Percentiles rank a stretch among this genome's conserved stretches.
These are phyloP conservation scores for Musa balbisiana DNA, from an alignment of 202 grass and related monocot species.

Conservation along the genomic window DNA sequence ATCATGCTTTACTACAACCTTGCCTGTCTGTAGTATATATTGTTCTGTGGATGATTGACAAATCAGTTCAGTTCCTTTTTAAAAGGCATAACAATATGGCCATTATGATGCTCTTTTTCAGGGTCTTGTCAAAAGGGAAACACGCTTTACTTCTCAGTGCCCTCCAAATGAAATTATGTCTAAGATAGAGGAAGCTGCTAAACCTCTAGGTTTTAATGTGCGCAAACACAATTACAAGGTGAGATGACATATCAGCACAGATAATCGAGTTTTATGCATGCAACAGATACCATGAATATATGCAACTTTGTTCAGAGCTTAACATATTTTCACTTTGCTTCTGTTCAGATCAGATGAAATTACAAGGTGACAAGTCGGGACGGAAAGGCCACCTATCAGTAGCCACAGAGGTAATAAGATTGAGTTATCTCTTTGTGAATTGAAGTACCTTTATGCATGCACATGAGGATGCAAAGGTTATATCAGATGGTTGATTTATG, in stretches of 20 bases:
- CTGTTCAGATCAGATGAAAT: constrained; percentile 75
- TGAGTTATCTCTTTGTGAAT: background rate
- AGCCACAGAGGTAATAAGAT: constrained; percentile 59
- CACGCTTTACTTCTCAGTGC: constrained; percentile 69
- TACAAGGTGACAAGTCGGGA: constrained; percentile 91
- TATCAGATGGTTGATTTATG: too few species aligned
- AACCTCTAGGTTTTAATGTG: constrained; percentile 93
- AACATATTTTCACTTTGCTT: background rate
- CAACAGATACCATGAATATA: background rate
- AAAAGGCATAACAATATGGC: background rate
- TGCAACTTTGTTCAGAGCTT: constrained; percentile 5
- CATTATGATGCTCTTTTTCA: constrained; percentile 7
- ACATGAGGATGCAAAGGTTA: background rate
- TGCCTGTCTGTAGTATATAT: too few species aligned
- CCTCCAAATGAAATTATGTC: constrained; percentile 88
- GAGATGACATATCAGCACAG: constrained; percentile 10
- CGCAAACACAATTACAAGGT: constrained; percentile 95
- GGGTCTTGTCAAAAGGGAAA: constrained; percentile 66
- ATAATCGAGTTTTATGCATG: background rate
- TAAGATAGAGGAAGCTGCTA: constrained; percentile 83
- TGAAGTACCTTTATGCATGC: constrained; percentile 3
- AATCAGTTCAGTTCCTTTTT: background rate
- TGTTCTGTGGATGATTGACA: too few species aligned
- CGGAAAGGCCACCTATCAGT: constrained; percentile 92
- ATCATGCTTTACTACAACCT: too few species aligned